A percentile compares a stretch with the other conserved stretches of the same genome.
These are phyloP conservation scores for Syzygium jambos DNA, from an alignment of 345 rosid genomes.

Conservation along the genomic window DNA sequence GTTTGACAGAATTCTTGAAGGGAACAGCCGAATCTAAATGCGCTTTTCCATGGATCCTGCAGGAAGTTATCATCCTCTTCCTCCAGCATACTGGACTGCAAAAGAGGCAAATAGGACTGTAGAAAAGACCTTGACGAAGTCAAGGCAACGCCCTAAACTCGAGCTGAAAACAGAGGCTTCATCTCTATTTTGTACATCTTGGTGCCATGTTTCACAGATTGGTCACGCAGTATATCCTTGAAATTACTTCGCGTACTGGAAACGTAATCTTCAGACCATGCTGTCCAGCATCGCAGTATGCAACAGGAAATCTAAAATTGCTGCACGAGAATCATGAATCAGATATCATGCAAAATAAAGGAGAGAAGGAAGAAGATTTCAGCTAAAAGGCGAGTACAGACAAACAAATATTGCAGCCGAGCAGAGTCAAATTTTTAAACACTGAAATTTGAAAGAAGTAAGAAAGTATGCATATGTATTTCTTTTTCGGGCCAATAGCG, in stretches of 20 bases:
- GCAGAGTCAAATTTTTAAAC: too few species aligned
- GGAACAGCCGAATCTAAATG: slow-evolving; percentile 57
- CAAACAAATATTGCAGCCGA: too few species aligned
- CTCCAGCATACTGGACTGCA: slow-evolving; percentile 63
- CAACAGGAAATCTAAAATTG: neutral
- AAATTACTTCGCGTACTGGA: slow-evolving; percentile 18
- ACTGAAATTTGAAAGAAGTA: too few species aligned
- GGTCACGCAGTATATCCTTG: slow-evolving; percentile 26
- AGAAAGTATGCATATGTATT: too few species aligned
- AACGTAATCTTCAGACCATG: slow-evolving; percentile 44
- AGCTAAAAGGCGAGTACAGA: too few species aligned
- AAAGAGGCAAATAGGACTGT: slow-evolving; percentile 67
- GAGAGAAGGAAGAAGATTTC: too few species aligned
- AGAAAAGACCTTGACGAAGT: slow-evolving; percentile 78
- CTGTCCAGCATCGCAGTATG: slow-evolving; percentile 85
- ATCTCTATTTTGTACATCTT: slow-evolving; percentile 66
- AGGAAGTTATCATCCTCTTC: slow-evolving; percentile 69
- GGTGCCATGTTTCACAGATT: slow-evolving; percentile 31
- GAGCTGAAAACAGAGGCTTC: slow-evolving; percentile 78
- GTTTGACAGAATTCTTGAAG: slow-evolving; percentile 73
- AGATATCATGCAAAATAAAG: neutral
- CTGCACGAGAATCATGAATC: slow-evolving; percentile 24
- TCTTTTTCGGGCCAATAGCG: too few species aligned
- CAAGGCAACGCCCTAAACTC: slow-evolving; percentile 66
- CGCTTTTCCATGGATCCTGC: slow-evolving; percentile 34